phyloP scores from a whole-genome alignment of 2,329 filamentous ascomycete species.

The Claviceps paspali region DNA sequence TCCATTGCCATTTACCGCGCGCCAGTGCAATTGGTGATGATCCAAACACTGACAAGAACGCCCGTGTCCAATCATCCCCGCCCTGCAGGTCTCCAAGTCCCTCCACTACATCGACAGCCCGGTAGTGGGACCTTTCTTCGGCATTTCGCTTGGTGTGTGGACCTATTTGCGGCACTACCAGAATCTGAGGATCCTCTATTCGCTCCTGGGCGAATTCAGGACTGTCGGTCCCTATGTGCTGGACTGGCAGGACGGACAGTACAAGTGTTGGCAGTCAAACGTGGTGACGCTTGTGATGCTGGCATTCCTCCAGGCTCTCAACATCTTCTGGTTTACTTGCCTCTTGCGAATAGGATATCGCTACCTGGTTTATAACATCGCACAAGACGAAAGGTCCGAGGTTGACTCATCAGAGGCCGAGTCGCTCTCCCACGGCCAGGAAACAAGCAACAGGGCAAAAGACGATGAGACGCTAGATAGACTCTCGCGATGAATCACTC shows the following conservation, averaged over 20 bases:
- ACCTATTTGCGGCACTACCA: constrained; percentile 79
- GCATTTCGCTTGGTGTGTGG: constrained; percentile 68
- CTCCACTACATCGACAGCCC: constrained; percentile 77
- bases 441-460: no score
- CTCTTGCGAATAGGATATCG: constrained; percentile 62
- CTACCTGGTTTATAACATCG: constrained; percentile 46
- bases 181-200: constrained; percentile 63
- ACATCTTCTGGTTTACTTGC: constrained; percentile 69
- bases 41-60: no score
- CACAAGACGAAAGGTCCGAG: constrained; percentile 57
- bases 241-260: constrained; percentile 62
- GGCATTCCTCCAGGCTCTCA: constrained; percentile 54
- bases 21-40: no score
- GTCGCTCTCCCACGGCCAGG: no score
- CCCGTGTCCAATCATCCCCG: no score
- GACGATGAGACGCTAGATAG: no score
- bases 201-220: constrained; percentile 58
- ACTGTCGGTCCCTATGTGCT: constrained; percentile 61
- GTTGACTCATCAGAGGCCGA: no score
- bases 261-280: constrained; percentile 59
- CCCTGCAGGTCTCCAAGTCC: constrained; percentile 74
- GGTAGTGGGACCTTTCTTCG: constrained; percentile 69
- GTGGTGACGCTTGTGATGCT: constrained; percentile 52
- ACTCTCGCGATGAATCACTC: no score
- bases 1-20: no score